Conservation (phyloP, 2,329 filamentous ascomycete genomes). For the Paraphaeosphaeria minitans region DNA sequence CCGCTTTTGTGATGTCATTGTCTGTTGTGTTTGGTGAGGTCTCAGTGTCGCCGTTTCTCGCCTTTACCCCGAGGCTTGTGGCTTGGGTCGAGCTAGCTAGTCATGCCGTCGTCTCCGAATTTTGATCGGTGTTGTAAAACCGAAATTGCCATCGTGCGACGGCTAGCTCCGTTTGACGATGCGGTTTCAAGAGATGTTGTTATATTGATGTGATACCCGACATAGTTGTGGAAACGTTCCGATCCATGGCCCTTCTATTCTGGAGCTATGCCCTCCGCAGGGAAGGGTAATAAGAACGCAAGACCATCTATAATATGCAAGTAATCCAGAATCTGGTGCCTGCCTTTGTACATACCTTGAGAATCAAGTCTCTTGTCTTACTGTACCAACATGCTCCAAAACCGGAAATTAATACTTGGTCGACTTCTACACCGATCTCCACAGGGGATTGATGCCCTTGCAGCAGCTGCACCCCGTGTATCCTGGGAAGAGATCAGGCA, state of each 20-base stretch:
- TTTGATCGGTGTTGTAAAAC: neutral
- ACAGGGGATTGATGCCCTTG: neutral
- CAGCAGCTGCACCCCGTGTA: neutral
- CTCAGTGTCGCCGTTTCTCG: neutral
- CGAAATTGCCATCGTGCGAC: neutral
- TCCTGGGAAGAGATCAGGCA: neutral
- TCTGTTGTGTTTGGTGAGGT: neutral
- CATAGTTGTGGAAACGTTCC: too few species aligned
- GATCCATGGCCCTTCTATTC: too few species aligned
- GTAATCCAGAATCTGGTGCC: neutral
- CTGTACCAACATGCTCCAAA: neutral
- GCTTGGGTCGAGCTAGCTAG: constrained; percentile 1
- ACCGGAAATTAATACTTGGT: neutral
- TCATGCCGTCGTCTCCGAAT: neutral
- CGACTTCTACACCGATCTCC: neutral
- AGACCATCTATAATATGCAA: neutral
- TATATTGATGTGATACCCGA: neutral
- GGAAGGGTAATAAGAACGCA: neutral
- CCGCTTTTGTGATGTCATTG: constrained; percentile 10
- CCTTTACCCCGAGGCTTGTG: neutral
- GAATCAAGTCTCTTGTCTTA: neutral
- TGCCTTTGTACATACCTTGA: neutral
- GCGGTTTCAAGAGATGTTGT: neutral
- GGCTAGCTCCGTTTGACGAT: neutral
- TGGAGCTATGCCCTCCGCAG: neutral